Evolutionary conservation across 2,329 filamentous ascomycete genomes (phyloP), one percentile per base, ranked within the genome.

Genomic region (Ampelomyces quisqualis): DNA sequence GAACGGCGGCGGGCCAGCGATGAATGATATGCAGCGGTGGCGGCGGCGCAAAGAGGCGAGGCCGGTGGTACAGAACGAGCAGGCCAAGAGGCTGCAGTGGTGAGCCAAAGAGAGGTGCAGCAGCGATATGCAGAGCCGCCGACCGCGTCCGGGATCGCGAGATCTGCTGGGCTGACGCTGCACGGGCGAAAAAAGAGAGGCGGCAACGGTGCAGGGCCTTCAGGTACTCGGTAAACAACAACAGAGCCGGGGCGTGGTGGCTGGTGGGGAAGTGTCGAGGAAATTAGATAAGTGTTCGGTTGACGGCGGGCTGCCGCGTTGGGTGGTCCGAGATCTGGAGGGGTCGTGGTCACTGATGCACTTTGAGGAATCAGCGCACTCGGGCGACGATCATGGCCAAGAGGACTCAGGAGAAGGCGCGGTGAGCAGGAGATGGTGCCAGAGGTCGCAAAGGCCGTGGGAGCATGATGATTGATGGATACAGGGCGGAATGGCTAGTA

Each of bases 1-100:
- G 47, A 43, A 40, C 38, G 51, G 46, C 39, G 55, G 58, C 50
- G 50, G 51, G 40, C 38, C 42, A 43, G 21, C 9, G 39, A 24
- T 42, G 62, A 56, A 60, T 65, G 58, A 55, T 66, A 65, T 66
- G 62, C 59, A 59, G 59, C 55, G 39, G 53, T 55, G 46, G 55
- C 49, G 51, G 47, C 63, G 58, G 60, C 47, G 56, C 51, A 58
- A 46, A 61, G 49, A 60, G 59, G 56, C 42, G 52, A 47, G 36
- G 50, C 32, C 31, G 34, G 45, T 43, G 44, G 46, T 36, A 47
- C 49, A 43, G 39, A 54, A 49, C 30, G 42, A 49, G 59, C 43
- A 46, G 41, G 57, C 57, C 56, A 57, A 58, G 55, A 47, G 49
- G 51, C 47, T 51, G 41, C 31, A 40, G 51, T 35, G 33, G 43